These are phyloP conservation scores for Dendrobium officinale DNA, from an alignment of 106 monocot genomes.

Conservation along the genomic window DNA sequence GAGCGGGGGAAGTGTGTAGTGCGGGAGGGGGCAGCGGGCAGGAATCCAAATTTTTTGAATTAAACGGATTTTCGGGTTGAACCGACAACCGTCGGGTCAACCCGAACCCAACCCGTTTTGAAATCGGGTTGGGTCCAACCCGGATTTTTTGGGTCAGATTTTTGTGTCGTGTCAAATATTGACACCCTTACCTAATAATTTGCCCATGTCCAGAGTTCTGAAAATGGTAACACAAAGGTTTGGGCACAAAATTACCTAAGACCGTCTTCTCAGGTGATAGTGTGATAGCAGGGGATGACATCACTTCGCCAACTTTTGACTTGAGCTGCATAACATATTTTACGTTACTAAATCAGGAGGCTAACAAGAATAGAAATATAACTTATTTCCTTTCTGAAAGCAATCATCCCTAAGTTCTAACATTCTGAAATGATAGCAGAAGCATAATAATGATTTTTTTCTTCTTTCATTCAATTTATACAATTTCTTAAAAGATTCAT, in stretches of 20 bases:
- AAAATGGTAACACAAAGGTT: not conserved
- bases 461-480: not conserved
- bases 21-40: too few relatives aligned
- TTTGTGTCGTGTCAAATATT: too few relatives aligned
- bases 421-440: not conserved
- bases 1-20: too few relatives aligned
- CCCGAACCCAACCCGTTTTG: too few relatives aligned
- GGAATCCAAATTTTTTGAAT: too few relatives aligned
- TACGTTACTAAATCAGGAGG: not conserved
- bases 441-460: not conserved
- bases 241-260: slow-evolving; percentile 40
- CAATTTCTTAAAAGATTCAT: too few relatives aligned
- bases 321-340: slow-evolving; percentile 41
- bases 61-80: too few relatives aligned
- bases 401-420: not conserved
- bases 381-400: not conserved
- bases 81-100: too few relatives aligned
- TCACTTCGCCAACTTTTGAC: slow-evolving; percentile 65
- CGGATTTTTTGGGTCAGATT: too few relatives aligned
- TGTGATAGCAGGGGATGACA: slow-evolving; percentile 80
- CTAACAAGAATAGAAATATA: not conserved
- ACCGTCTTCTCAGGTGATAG: slow-evolving; percentile 68
- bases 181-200: too few relatives aligned
- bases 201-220: not conserved
- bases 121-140: too few relatives aligned